These are phyloP conservation scores for Plasmodium adleri DNA, from an alignment of 169 alveolate species.

Conservation along the genomic window DNA sequence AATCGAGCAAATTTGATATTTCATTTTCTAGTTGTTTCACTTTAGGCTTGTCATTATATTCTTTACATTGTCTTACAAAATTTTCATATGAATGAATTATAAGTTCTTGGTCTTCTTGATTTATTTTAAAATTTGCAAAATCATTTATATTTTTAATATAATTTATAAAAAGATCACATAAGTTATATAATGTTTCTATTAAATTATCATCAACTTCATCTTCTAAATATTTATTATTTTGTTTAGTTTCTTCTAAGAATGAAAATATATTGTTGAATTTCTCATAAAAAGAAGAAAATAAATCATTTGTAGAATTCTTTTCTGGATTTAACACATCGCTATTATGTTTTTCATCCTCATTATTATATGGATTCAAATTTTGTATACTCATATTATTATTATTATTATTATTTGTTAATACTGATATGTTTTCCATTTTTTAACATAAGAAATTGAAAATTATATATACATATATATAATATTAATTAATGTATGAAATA, in stretches of 20 bases:
- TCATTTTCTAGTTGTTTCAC: conserved; percentile 70
- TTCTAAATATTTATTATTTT: conserved; percentile 70
- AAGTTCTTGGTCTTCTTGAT: conserved; percentile 43
- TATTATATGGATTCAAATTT: conserved; percentile 5
- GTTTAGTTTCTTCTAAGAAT: conserved; percentile 45
- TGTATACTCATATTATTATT: neutral
- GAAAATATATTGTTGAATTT: conserved; percentile 46
- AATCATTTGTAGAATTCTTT: conserved; percentile 9
- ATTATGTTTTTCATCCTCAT: conserved; percentile 10
- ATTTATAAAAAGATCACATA: conserved; percentile 57
- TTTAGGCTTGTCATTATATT: conserved; percentile 60
- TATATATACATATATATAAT: no score
- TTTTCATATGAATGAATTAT: conserved; percentile 68
- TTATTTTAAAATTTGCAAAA: conserved; percentile 56
- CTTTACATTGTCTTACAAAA: conserved; percentile 63
- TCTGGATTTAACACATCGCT: conserved; percentile 2
- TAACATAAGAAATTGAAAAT: no score
- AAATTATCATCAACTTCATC: conserved; percentile 71
- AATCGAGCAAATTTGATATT: conserved; percentile 58
- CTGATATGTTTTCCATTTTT: conserved; percentile 37
- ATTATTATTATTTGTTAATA: conserved; percentile 15
- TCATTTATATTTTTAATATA: conserved; percentile 49
- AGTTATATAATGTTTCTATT: conserved; percentile 56
- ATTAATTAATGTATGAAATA: no score
- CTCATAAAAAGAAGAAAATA: conserved; percentile 28